Evolutionary conservation across 306 rosid species (phyloP), one percentile per base, ranked within the genome.

Genomic region (Elaeagnus macrophylla): DNA sequence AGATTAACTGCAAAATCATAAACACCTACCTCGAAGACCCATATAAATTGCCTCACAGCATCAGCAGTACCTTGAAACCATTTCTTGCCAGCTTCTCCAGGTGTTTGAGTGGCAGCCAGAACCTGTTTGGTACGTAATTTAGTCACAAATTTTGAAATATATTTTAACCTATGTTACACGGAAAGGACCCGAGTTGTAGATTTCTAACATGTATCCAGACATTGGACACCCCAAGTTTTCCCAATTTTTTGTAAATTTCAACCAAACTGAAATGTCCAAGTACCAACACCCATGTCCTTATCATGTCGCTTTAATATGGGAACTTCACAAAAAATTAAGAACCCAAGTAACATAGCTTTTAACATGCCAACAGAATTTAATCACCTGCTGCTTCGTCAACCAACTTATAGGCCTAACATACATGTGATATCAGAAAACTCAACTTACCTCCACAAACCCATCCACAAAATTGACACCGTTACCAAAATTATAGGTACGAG

Each of bases 11-110:
- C 19, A 17, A 54, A 48, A 58, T 46, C 37, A 39, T 9, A 66
- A n/a, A 15, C 51, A 57, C 73, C 53, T 52, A 89, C 97, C 95
- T 86, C 95, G 69, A 89, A 89, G 47, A 89, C 93, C 97, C 97
- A 89, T 52, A 65, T 59, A 54, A 89, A 89, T 76, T 83, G 94
- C 75, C 97, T 83, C 51, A 89, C 97, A 51, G 95, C 97, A 76
- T 89, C 97, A 9, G 97, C 95, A 51, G 97, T 89, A 44, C 97
- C 94, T 64, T 89, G 95, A 67, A 86, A 89, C 97, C 97, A 89
- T 65, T 37, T 86, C 52, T 81, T 89, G 69, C 97, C 97, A 11
- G 90, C 56, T 65, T 81, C 90, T 59, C 97, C 97, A 1, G 93
- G 75, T 9, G 95, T 86, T 72, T 89, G 97, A 65, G 97, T 89